A percentile compares a stretch with the other conserved stretches of the same genome.
Evolutionary conservation across 2,329 filamentous ascomycete genomes (phyloP).

Genomic region (Neodidymelliopsis sp.): DNA sequence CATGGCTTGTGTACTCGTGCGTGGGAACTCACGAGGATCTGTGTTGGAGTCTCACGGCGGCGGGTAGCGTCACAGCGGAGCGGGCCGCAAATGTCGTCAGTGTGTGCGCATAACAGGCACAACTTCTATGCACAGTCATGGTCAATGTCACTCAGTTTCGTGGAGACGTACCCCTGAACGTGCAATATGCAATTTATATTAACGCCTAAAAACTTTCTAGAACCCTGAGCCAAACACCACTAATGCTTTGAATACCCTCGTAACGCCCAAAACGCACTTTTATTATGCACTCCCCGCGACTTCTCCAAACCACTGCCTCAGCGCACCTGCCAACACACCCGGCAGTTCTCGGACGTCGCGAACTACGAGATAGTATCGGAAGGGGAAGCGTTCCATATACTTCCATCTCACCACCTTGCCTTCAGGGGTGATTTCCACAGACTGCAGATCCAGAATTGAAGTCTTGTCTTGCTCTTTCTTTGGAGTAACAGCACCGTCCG

Average conservation of each 20-base stretch:
- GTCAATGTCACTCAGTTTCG: neutral
- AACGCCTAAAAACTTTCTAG: neutral
- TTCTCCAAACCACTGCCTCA: conserved; percentile 95
- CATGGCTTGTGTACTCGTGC: no score
- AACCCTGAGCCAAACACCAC: neutral
- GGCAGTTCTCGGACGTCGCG: conserved; percentile 91
- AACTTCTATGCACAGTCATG: neutral
- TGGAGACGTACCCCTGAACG: neutral
- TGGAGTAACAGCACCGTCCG: conserved; percentile 25
- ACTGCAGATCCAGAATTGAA: conserved; percentile 86
- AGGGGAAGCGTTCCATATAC: conserved; percentile 95
- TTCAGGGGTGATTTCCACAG: conserved; percentile 81
- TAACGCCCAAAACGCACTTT: no score
- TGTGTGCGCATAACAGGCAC: neutral
- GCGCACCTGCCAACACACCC: conserved; percentile 80
- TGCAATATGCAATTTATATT: neutral
- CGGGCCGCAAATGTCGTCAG: neutral
- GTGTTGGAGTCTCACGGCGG: no score
- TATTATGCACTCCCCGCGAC: conserved; percentile 58
- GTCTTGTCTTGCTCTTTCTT: conserved; percentile 60
- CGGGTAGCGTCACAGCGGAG: neutral
- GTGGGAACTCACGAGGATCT: no score
- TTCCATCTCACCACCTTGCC: conserved; percentile 79
- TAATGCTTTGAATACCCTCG: conserved; percentile 1
- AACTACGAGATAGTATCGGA: conserved; percentile 95